phyloP scores from a whole-genome alignment of 2,329 filamentous ascomycete species.

The Exophiala sp. region DNA sequence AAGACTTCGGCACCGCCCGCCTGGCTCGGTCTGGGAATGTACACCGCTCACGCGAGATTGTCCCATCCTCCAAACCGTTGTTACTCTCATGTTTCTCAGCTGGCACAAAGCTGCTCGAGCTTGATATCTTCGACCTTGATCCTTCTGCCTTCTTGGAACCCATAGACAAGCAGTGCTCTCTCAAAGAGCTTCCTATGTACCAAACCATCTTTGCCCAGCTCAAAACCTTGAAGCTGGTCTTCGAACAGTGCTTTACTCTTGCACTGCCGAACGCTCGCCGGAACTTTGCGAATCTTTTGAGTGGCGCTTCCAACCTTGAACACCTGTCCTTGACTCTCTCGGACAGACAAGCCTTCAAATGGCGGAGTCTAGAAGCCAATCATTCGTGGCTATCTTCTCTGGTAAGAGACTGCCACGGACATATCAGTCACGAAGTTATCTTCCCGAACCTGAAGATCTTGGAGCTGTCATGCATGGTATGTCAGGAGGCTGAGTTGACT shows the following conservation, averaged over 20 bases:
- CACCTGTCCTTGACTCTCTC: not conserved
- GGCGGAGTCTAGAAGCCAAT: too few relatives aligned
- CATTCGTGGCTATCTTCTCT: constrained; percentile 1
- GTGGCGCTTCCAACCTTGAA: not conserved
- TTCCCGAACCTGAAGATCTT: not conserved
- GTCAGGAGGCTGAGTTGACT: not conserved
- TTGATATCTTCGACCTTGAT: not conserved
- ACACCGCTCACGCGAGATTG: not conserved
- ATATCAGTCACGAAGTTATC: not conserved
- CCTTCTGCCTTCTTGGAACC: not conserved
- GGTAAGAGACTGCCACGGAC: not conserved
- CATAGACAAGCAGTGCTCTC: not conserved
- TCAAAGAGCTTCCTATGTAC: not conserved
- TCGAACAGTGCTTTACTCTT: not conserved
- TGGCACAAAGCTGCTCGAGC: not conserved
- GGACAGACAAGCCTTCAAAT: not conserved
- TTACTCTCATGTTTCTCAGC: not conserved
- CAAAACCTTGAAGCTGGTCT: not conserved
- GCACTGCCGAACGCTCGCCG: not conserved
- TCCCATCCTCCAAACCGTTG: not conserved
- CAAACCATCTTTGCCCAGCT: not conserved
- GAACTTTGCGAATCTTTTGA: not conserved
- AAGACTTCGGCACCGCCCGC: not conserved
- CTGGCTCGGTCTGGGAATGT: not conserved
- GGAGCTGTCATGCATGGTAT: not conserved